phyloP scores from a whole-genome alignment of 2,329 filamentous ascomycete species.

The Microsporum audouinii region DNA sequence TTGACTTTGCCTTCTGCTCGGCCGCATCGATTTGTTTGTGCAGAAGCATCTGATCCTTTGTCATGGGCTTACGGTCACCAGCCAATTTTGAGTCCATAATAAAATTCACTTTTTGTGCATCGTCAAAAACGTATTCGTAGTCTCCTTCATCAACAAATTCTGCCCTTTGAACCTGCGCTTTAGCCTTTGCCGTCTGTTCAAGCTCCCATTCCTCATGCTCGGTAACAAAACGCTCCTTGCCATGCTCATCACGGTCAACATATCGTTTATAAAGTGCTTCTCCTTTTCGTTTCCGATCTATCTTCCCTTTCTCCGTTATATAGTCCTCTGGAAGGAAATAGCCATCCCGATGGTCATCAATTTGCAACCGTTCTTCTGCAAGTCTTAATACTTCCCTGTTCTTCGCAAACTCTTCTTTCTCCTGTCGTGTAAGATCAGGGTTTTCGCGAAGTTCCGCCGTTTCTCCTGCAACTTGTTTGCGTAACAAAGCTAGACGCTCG shows the following conservation, averaged over 20 bases:
- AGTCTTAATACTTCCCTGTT: conserved; percentile 73
- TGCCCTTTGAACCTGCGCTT: conserved; percentile 65
- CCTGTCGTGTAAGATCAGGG: conserved; percentile 59
- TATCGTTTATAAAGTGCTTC: conserved; percentile 84
- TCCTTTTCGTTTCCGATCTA: conserved; percentile 75
- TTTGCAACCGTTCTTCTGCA: conserved; percentile 71
- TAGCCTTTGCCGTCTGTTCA: conserved; percentile 78
- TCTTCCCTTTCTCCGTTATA: conserved; percentile 83
- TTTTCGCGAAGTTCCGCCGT: conserved; percentile 68
- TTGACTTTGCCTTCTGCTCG: conserved; percentile 74
- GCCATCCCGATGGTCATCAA: conserved; percentile 85
- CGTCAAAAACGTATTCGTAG: conserved; percentile 89
- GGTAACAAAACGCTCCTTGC: conserved; percentile 78
- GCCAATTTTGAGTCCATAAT: conserved; percentile 61
- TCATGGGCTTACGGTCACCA: conserved; percentile 59
- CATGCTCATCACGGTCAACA: conserved; percentile 74
- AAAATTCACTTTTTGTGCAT: conserved; percentile 78
- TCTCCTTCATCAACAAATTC: conserved; percentile 69
- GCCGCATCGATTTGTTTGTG: conserved; percentile 76
- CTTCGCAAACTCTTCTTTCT: conserved; percentile 78
- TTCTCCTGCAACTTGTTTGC: conserved; percentile 84
- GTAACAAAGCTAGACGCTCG: conserved; percentile 72
- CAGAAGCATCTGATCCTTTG: conserved; percentile 65
- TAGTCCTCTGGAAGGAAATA: conserved; percentile 93
- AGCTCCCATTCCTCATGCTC: conserved; percentile 95